Evolutionary conservation across 805 yeast species (phyloP), one percentile per base, ranked within the genome.

Genomic region (Schwanniomyces yamadae): DNA sequence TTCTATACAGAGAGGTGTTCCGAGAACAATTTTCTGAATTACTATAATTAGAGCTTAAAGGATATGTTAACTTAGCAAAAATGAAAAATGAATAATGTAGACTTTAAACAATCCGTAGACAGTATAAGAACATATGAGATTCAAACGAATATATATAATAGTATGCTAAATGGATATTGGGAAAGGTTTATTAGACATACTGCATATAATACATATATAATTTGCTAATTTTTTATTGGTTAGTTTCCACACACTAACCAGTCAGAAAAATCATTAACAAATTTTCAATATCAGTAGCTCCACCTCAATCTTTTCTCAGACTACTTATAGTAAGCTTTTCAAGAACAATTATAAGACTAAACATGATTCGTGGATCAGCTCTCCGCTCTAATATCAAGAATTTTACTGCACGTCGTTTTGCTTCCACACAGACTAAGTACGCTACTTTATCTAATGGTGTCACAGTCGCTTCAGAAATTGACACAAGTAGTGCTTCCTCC

Each of bases 371-470:
- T 63, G 71, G 72, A 43, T 45, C 61, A 34, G 50, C 52, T 44
- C 44, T 63, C 51, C 66, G 67, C 47, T 41, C 54, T 34, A 46
- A 52, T 33, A 55, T 61, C 25, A 54, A 44, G 36, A 44, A 41
- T 37, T 45, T 60, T 39, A 55, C 57, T 40, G 55, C 58, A 39
- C 77, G 76, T 63, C 82, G 86, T 64, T 63, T 76, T 51, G 68
- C 79, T 53, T 75, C 84, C 52, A 73, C 85, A 45, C 75, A 75
- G 58, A 79, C 90, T 44, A 74, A 79, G 61, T 75, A 78, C 65
- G 81, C 95, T 49, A 78, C 84, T 42, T 69, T 85, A 50, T 64
- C 81, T 46, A 84, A 82, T 59, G 95, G 95, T 49, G 65, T 84
- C 42, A 77, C 84, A 42, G 75, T 85, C 47, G 88, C 88, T 44